Conservation (phyloP, 2,329 filamentous ascomycete genomes). For the Ophiostoma piceae region DNA sequence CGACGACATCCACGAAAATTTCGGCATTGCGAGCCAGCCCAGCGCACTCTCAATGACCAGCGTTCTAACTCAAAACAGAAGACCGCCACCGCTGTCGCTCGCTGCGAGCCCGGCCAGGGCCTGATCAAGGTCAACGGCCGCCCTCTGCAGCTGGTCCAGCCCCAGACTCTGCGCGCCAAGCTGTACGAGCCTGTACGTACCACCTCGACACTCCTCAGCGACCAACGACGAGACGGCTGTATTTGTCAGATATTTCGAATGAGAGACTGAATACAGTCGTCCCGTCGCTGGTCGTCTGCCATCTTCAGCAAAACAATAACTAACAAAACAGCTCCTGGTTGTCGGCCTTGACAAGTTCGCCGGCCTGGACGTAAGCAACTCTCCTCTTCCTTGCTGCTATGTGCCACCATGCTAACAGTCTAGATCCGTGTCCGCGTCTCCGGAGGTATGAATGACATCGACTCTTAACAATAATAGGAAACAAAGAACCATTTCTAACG, state of each 20-base stretch:
- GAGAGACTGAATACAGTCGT: neutral
- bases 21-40: neutral
- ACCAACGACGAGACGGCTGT: neutral
- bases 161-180: slow-evolving; percentile 38
- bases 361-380: slow-evolving; percentile 59
- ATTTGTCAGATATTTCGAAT: neutral
- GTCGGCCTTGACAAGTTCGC: slow-evolving; percentile 76
- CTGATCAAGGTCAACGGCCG: slow-evolving; percentile 98
- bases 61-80: slow-evolving; percentile 42
- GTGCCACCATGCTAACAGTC: slow-evolving; percentile 17
- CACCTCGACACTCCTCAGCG: neutral
- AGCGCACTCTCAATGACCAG: neutral
- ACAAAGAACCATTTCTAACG: slow-evolving; percentile 17
- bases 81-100: slow-evolving; percentile 82
- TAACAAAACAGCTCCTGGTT: slow-evolving; percentile 59
- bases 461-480: neutral
- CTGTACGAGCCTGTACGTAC: slow-evolving; percentile 80
- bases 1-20: neutral
- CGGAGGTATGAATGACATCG: slow-evolving; percentile 62
- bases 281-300: neutral
- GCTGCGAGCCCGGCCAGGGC: slow-evolving; percentile 68
- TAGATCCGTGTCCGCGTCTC: slow-evolving; percentile 89
- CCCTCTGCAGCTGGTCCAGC: slow-evolving; percentile 53
- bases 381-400: neutral
- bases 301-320: neutral